A percentile compares a stretch with the other conserved stretches of the same genome.
Evolutionary conservation across 768 basidiomycete species (phyloP).

Genomic region (Amanita jacksonii): DNA sequence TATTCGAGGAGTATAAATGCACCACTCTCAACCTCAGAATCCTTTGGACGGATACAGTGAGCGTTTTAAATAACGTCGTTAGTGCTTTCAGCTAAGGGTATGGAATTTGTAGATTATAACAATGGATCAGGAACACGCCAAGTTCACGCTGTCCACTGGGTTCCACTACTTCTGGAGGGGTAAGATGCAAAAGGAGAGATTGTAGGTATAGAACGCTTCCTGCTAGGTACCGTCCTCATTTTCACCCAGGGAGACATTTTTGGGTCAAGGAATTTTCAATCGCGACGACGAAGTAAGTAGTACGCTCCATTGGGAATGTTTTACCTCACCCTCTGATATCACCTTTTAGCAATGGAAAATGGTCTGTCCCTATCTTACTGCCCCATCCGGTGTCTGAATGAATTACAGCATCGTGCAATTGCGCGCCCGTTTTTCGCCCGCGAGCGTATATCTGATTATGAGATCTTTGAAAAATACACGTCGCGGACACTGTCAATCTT

Average conservation of each 20-base stretch:
- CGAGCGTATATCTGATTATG: slow-evolving; percentile 64
- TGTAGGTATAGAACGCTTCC: slow-evolving; percentile 31
- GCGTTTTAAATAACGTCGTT: slow-evolving; percentile 16
- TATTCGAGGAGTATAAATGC: slow-evolving; percentile 61
- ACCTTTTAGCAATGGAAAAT: slow-evolving; percentile 50
- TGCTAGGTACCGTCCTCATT: neutral
- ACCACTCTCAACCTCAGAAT: slow-evolving; percentile 63
- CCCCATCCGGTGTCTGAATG: neutral
- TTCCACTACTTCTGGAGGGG: slow-evolving; percentile 66
- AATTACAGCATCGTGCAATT: slow-evolving; percentile 47
- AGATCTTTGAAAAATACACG: slow-evolving; percentile 52
- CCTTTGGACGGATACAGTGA: slow-evolving; percentile 59
- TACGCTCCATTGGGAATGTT: neutral
- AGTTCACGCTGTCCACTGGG: slow-evolving; percentile 55
- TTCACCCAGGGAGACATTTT: slow-evolving; percentile 38
- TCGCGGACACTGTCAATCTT: slow-evolving; percentile 38
- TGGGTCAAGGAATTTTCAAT: slow-evolving; percentile 75
- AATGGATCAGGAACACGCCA: slow-evolving; percentile 64
- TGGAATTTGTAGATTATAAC: slow-evolving; percentile 45
- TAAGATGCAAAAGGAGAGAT: slow-evolving; percentile 48
- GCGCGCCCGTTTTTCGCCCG: slow-evolving; percentile 68
- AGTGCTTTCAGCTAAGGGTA: slow-evolving; percentile 7
- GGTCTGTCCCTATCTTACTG: slow-evolving; percentile 25
- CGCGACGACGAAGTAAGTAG: slow-evolving; percentile 55
- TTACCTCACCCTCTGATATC: neutral